Evolutionary conservation across 116 monocot genomes (phyloP), one percentile per base, ranked within the genome.

Genomic region (Cymodocea nodosa): DNA sequence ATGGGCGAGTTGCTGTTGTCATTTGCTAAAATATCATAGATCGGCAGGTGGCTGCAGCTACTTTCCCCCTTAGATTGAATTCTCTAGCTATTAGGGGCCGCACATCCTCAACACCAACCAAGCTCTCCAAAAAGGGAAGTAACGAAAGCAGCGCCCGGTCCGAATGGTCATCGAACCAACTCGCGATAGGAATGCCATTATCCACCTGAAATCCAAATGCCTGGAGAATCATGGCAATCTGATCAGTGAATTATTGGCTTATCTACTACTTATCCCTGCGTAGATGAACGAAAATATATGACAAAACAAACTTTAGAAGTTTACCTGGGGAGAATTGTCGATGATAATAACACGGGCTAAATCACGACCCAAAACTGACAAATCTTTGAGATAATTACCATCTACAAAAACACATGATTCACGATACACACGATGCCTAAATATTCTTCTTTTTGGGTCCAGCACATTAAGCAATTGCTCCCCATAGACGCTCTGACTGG

Each of bases 121-220:
- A 72, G 62, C 84, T 87, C 76, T 99, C 92, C 67, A 99, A 79
- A 65, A 99, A 99, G 8, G 99, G 99, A 54, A 99, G 82, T 48
- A 99, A 56, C 3, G 66, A 72, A 23, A 83, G 64, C 72, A 99
- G 66, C 60, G 80, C 92, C 15, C 60, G 58, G 73, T 99, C 99
- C 8, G 82, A 81, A 0, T 78, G 79, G 68, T 99, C 92, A 37
- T 99, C 92, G 36, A 92, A 99, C 99, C 99, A 99, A 79, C 99
- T 99, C 60, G 92, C 99, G 18, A 99, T 99, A 0, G 99, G 99
- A 51, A 99, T 86, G 14, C 99, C 99, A 63, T 99, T 99, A 71
- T 99, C 99, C 59, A 99, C 60, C 66, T 99, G 99, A 71, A 99
- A 99, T 35, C 99, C 99, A 87, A 99, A 99, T 66, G 92, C 99